A percentile compares a stretch with the other conserved stretches of the same genome.
These are phyloP conservation scores for Chlorociboria aeruginascens DNA, from an alignment of 495 filamentous ascomycete genomes.

Conservation along the genomic window DNA sequence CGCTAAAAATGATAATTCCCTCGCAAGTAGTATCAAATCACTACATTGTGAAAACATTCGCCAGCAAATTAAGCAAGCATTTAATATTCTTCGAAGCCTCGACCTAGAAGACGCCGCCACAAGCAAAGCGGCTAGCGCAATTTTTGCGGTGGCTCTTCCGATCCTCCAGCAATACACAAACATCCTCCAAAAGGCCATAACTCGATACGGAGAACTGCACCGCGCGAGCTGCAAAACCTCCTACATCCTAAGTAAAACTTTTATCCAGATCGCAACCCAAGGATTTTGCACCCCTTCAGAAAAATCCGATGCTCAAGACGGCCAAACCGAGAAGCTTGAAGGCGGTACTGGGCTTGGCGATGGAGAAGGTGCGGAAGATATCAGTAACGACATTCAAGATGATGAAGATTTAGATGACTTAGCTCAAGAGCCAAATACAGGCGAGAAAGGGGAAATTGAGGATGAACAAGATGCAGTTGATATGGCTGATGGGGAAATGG, in stretches of 20 bases:
- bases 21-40: conserved; percentile 42
- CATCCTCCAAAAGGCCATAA: conserved; percentile 41
- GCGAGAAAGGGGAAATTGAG: conserved; percentile 54
- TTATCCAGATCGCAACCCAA: conserved; percentile 61
- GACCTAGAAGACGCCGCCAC: conserved; percentile 29
- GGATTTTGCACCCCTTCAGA: conserved; percentile 88
- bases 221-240: conserved; percentile 58
- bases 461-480: conserved; percentile 76
- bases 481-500: conserved; percentile 84
- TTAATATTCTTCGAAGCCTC: conserved; percentile 38
- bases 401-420: conserved; percentile 91
- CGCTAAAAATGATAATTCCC: conserved; percentile 42
- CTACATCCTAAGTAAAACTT: conserved; percentile 60
- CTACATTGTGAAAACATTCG: conserved; percentile 46
- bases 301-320: conserved; percentile 50
- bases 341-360: conserved; percentile 94
- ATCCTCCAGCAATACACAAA: conserved; percentile 61
- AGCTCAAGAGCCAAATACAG: conserved; percentile 58
- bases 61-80: conserved; percentile 32
- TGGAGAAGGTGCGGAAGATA: conserved; percentile 88
- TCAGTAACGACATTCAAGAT: conserved; percentile 88
- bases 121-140: conserved; percentile 38
- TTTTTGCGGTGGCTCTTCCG: conserved; percentile 57
- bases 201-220: conserved; percentile 46
- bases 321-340: conserved; percentile 66